Base-by-base conservation (phyloP, 345 rosid genomes). In the Clarkia xantiana region DNA sequence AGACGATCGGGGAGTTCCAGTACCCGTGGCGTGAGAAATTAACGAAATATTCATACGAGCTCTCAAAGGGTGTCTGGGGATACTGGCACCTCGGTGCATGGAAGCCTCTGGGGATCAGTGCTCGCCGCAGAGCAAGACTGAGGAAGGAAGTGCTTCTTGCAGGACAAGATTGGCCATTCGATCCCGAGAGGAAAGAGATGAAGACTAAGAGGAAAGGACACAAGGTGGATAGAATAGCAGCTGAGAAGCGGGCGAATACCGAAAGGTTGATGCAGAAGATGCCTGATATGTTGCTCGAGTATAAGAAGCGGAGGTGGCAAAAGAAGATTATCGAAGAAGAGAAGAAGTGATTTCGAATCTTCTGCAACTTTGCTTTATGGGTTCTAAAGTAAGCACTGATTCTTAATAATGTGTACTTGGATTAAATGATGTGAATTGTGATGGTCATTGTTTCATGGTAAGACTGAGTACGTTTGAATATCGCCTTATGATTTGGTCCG, bases 291-390 rank as follows among this genome's bases (percentile, higher is more conserved):
- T 62, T 90, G 40, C 76, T 76, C 52, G 95, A 68, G 2, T 82
- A 90, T 75, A 90, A 81, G 88, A 90, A 82, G 81, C 79, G 91
- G 48, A 76, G 79, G 61, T 90, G 97, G 97, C 91, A 80, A 64
- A 82, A 77, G 82, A 90, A 90, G 70, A 77, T 86, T 84, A 86
- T 77, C 70, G 94, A 78, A 67, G 97, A 89, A 62, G 94, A 85
- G 51, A 86, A 89, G 64, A 62, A 56, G 18, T 56, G 47, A 52
- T 22, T 6, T 38, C 40, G 20, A 18, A 29, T 29, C 9, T 29
- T 29, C 25, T 8, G 2, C 12, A 5, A 10, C 36, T 29, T 29
- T 29, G 9, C 6, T 29, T 29, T 29, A 29, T 7, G 36, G 36
- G 36, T 1, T 34, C 36, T 29, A 29, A 2, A 29, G 36, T 29